Base-by-base conservation (phyloP, 2,329 filamentous ascomycete genomes). In the Lasiodiplodia gonubiensis region DNA sequence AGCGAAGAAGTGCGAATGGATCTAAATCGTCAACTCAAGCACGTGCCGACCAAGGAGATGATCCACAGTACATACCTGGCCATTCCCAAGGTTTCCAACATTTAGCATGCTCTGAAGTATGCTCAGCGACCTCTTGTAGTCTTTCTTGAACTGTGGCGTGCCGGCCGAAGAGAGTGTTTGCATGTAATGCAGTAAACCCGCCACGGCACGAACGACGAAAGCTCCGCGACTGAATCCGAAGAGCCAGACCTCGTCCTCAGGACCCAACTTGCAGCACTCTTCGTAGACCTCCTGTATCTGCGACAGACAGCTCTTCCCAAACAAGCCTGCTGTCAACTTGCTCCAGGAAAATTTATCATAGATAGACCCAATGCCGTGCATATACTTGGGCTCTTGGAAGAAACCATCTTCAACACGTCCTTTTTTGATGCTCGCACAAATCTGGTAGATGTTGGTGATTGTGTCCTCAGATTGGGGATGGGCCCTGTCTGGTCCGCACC, bases 151-250 rank as follows among this genome's bases (percentile, higher is more conserved):
- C 14, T 74, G 66, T 46, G 70, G 67, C 30, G 69, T 66, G 4
- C 70, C 72, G n/a, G 72, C 70, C 14, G 68, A 67, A 12, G 59
- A 46, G 52, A 78, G 23, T 18, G 49, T 21, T 25, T 5, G 14
- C 71, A 78, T 73, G 35, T 76, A 72, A 68, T 80, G 75, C 4
- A 82, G 74, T 35, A 82, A 71, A 6, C 78, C 78, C 21, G 79
- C 76, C 1, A 82, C 79, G 6, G 78, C 78, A 3, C 80, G 74
- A 5, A 79, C 76, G 6, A 81, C 76, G 71, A 75, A 81, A 1
- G 79, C 79, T 18, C 80, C 80, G 52, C 79, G 75, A 37, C 78
- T 78, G 68, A 79, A 79, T 11, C 79, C 80, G 49, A 77, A 81
- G 8, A 82, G 69, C 72, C 77, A 81, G 1, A 82, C 68, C 67